phyloP scores from a whole-genome alignment of 306 rosid genomes.

The Malus asiatica region DNA sequence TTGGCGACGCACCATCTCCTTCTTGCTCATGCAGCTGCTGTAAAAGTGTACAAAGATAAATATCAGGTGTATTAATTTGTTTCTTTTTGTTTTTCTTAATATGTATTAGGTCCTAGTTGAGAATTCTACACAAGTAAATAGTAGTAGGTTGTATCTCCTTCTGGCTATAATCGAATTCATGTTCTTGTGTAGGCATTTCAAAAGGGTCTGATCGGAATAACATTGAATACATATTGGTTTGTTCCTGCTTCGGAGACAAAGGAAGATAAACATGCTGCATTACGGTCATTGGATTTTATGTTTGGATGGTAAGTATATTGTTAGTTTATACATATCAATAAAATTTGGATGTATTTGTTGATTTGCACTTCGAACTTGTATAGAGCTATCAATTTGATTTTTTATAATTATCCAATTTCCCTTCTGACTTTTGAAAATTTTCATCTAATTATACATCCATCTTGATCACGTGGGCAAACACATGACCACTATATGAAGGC shows the following conservation, averaged over 20 bases:
- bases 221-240: slow-evolving; percentile 36
- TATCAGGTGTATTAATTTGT: slow-evolving; percentile 34
- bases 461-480: no score
- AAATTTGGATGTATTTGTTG: slow-evolving; percentile 16
- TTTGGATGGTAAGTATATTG: slow-evolving; percentile 47
- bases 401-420: no score
- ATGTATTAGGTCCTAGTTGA: neutral
- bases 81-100: neutral
- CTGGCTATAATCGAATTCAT: neutral
- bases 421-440: no score
- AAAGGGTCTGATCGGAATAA: slow-evolving; percentile 59
- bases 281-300: slow-evolving; percentile 50
- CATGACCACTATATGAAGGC: no score
- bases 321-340: neutral
- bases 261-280: slow-evolving; percentile 29
- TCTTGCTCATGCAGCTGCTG: slow-evolving; percentile 62
- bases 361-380: no score
- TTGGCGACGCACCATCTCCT: slow-evolving; percentile 43
- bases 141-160: neutral
- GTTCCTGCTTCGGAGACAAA: slow-evolving; percentile 27
- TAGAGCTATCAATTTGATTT: no score
- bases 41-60: slow-evolving; percentile 37
- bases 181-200: slow-evolving; percentile 35
- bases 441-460: no score
- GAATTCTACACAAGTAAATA: neutral